phyloP scores from a whole-genome alignment of 306 rosid species.

The Prunus fruticosa region DNA sequence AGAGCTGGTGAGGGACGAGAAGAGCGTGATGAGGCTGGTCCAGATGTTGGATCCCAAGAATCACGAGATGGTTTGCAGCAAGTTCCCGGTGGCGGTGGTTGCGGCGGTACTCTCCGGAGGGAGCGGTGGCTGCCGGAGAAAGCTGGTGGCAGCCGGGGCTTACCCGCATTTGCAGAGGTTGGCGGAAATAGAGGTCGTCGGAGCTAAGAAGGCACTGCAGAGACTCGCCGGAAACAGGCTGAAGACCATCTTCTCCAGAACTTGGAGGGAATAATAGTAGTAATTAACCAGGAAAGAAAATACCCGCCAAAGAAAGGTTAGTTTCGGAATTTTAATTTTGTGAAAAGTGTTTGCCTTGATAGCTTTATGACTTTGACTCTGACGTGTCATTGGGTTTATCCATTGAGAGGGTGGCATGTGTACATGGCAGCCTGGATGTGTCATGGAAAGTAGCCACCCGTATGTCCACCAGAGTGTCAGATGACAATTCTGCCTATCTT shows the following conservation, averaged over 20 bases:
- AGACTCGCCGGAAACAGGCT: constrained; percentile 50
- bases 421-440: constrained; percentile 3
- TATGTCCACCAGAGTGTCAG: neutral
- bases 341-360: neutral
- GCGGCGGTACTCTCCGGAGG: constrained; percentile 40
- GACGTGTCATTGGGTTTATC: neutral
- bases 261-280: constrained; percentile 45
- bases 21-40: constrained; percentile 49
- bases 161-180: constrained; percentile 40
- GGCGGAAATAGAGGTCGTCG: constrained; percentile 43
- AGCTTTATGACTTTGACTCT: constrained; percentile 13
- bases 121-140: constrained; percentile 46
- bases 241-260: constrained; percentile 41
- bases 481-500: constrained; percentile 13
- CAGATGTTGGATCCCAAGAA: constrained; percentile 47
- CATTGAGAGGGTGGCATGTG: neutral
- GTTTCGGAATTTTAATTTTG: neutral
- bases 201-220: constrained; percentile 50
- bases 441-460: neutral
- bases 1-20: constrained; percentile 51
- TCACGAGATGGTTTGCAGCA: constrained; percentile 27
- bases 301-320: constrained; percentile 42
- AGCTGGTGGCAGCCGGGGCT: constrained; percentile 42
- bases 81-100: constrained; percentile 34
- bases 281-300: constrained; percentile 18